These are phyloP conservation scores for Cyclanthera cordifolia DNA, from an alignment of 306 rosid species.

Conservation along the genomic window DNA sequence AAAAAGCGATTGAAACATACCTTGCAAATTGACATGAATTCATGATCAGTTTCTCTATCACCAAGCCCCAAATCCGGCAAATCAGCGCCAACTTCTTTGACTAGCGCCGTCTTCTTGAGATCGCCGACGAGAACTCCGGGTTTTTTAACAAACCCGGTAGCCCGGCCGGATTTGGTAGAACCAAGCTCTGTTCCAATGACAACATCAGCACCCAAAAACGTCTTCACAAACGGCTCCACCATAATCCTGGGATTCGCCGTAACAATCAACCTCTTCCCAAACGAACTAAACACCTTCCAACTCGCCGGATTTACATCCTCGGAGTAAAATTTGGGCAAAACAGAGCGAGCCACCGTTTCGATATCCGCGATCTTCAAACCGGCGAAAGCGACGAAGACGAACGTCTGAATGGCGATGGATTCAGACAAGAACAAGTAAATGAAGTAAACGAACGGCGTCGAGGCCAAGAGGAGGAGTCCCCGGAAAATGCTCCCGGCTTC, in stretches of 20 bases:
- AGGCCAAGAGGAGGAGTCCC: constrained; percentile 38
- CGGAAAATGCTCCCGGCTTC: constrained; percentile 78
- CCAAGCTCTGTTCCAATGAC: constrained; percentile 69
- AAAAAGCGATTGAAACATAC: constrained; percentile 15
- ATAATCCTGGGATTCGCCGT: constrained; percentile 74
- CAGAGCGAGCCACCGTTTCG: constrained; percentile 58
- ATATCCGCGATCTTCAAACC: constrained; percentile 53
- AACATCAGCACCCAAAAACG: constrained; percentile 55
- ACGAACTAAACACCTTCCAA: constrained; percentile 73
- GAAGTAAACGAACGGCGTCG: constrained; percentile 54
- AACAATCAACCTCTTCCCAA: constrained; percentile 54
- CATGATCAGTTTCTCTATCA: constrained; percentile 61
- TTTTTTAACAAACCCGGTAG: constrained; percentile 62
- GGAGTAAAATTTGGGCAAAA: constrained; percentile 62
- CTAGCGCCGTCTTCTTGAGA: constrained; percentile 47
- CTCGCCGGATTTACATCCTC: constrained; percentile 65
- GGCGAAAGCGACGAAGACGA: constrained; percentile 48
- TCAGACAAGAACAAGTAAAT: constrained; percentile 57
- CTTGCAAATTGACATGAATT: constrained; percentile 97
- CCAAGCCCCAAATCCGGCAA: constrained; percentile 82
- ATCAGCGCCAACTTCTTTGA: constrained; percentile 41
- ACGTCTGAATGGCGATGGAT: constrained; percentile 38
- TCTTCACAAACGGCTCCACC: constrained; percentile 74
- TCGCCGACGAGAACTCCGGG: constrained; percentile 76
- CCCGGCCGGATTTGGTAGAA: constrained; percentile 42